phyloP scores from a whole-genome alignment of 2,329 filamentous ascomycete species.

The Colletotrichum theobromicola region DNA sequence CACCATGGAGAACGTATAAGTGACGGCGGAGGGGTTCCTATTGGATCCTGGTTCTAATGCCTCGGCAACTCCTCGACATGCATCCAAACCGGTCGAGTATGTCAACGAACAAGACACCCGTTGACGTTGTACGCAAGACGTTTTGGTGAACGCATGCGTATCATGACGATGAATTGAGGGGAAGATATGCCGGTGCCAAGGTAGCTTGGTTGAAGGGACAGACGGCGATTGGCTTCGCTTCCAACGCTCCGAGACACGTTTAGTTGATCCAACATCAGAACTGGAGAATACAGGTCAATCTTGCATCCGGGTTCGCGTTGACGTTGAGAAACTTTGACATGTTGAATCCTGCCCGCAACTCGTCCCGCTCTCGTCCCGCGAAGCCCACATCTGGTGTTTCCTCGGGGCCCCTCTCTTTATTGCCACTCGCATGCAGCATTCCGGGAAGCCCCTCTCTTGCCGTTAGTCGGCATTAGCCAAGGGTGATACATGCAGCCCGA shows the following conservation, averaged over 20 bases:
- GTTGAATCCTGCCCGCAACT: background rate
- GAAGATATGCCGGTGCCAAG: constrained; percentile 13
- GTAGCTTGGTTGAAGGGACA: constrained; percentile 32
- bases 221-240: background rate
- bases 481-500: background rate
- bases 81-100: background rate
- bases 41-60: background rate
- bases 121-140: background rate
- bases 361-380: background rate
- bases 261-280: background rate
- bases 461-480: background rate
- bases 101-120: background rate
- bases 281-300: background rate
- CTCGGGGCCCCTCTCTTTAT: background rate
- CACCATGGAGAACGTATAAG: background rate
- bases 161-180: background rate
- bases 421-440: background rate
- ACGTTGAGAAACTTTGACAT: background rate
- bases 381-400: background rate
- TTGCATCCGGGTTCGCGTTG: background rate
- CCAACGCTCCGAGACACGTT: background rate
- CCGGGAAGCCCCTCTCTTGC: background rate
- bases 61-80: background rate
- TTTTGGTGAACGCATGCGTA: background rate
- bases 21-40: background rate